Evolutionary conservation across 1,139 yeast species (phyloP), one percentile per base, ranked within the genome.

Genomic region (Kodamaea alishanica): DNA sequence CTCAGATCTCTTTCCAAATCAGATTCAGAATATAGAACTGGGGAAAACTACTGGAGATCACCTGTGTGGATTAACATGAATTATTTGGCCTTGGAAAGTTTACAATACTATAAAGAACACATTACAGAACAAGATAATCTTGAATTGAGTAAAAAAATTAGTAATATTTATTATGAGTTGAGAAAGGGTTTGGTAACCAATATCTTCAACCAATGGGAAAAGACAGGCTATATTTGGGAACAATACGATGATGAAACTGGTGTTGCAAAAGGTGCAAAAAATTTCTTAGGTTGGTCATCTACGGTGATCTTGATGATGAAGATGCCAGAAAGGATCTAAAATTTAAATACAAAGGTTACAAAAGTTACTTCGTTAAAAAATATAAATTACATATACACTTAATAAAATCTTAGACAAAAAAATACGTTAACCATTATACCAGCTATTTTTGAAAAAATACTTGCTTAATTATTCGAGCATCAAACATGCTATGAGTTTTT

Each of bases 21-120:
- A 6, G 92, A 86, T 52, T 67, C 67, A 25, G 65, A 58, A 44
- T 92, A 84, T 60, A 85, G 84, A 43, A 77, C 82, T 1, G 92
- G 75, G 7, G 98, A 94, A 53, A 83, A 92, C 60, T 92, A 92
- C 65, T 92, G 99, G 99, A 75, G 96, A 44, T 94, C 97, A 0
- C 90, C 96, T 12, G 73, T 92, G 31, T 94, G 98, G 98, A 70
- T 89, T 51, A 86, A 89, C 57, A 85, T 92, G 55, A 94, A 94
- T 63, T 90, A 88, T 55, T 68, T 92, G 60, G 69, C 83, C 6
- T 68, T 92, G 36, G 94, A 89, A 41, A 75, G 87, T 7, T 67
- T 94, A 46, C 62, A 68, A 37, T 65, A 77, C 54, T 92, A 90
- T 41, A 49, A 54, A 6, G 49, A 50, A 6, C 35, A 33, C 10